A percentile compares a stretch with the other conserved stretches of the same genome.
Evolutionary conservation across 208 protist genomes (phyloP).

Genomic region (Trypanosoma vivax): DNA sequence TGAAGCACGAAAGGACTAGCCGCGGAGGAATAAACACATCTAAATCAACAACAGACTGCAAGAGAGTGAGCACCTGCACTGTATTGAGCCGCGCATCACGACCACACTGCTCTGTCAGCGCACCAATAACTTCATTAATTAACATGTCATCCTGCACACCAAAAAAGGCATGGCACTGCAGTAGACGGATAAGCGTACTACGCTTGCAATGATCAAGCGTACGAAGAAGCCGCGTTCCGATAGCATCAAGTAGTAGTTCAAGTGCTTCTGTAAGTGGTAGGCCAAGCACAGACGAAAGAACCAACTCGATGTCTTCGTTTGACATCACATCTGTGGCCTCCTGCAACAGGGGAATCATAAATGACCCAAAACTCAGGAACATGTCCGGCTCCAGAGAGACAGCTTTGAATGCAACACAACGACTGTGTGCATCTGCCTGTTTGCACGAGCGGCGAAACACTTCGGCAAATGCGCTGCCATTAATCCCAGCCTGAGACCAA

Average conservation of each 20-base stretch:
- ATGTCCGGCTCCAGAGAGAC: constrained; percentile 32
- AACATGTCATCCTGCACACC: constrained; percentile 39
- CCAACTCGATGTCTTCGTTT: constrained; percentile 67
- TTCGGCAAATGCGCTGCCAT: constrained; percentile 13
- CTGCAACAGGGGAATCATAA: constrained; percentile 36
- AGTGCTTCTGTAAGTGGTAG: constrained; percentile 22
- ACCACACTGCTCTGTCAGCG: constrained; percentile 56
- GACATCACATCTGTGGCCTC: constrained; percentile 52
- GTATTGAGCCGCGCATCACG: constrained; percentile 49
- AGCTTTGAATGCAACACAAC: constrained; percentile 71
- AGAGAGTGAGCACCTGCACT: constrained; percentile 50
- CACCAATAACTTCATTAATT: constrained; percentile 24
- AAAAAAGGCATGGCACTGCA: constrained; percentile 74
- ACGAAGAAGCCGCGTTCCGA: constrained; percentile 60
- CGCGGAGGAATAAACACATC: constrained; percentile 37
- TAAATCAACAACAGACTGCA: constrained; percentile 46
- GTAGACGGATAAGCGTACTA: constrained; percentile 68
- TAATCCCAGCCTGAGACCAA: constrained; percentile 21
- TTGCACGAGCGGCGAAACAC: constrained; percentile 23
- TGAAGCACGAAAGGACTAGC: constrained; percentile 50
- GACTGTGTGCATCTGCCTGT: constrained; percentile 73
- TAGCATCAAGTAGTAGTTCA: constrained; percentile 65
- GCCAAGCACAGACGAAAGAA: constrained; percentile 47
- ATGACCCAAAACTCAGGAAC: constrained; percentile 37
- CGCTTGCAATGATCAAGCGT: constrained; percentile 55